Percentiles rank a stretch among this genome's conserved stretches.
These are phyloP conservation scores for Gleditsia sinensis DNA, from an alignment of 306 rosid species.

Conservation along the genomic window DNA sequence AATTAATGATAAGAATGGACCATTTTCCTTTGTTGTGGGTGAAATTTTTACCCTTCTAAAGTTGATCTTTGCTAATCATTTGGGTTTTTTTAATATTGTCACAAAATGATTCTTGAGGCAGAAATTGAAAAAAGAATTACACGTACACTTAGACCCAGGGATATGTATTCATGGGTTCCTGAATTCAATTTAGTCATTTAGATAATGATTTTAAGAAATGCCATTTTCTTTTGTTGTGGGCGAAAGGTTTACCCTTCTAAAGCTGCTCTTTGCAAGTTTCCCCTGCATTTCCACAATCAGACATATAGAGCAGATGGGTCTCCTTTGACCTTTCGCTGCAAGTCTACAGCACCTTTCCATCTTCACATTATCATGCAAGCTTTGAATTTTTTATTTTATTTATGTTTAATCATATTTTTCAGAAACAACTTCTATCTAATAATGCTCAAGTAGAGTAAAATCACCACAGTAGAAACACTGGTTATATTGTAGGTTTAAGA, in stretches of 20 bases:
- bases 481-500: too few relatives aligned
- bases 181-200: constrained; percentile 27
- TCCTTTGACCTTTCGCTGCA: constrained; percentile 32
- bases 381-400: neutral
- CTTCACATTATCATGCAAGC: constrained; percentile 15
- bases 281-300: neutral
- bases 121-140: constrained; percentile 17
- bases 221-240: constrained; percentile 12
- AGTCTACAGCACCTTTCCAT: constrained; percentile 7
- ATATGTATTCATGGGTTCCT: constrained; percentile 23
- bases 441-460: too few relatives aligned
- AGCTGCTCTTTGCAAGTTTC: constrained; percentile 28
- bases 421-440: too few relatives aligned
- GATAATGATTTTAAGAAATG: constrained; percentile 13
- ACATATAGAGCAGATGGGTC: neutral
- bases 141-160: neutral
- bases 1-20: too few relatives aligned
- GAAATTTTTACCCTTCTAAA: too few relatives aligned
- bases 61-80: too few relatives aligned
- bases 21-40: too few relatives aligned
- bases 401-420: constrained; percentile 23
- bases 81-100: neutral
- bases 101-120: constrained; percentile 4
- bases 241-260: too few relatives aligned
- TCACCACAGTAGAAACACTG: too few relatives aligned